phyloP scores from a whole-genome alignment of 306 rosid species.

The Astragalus glycyphyllos region DNA sequence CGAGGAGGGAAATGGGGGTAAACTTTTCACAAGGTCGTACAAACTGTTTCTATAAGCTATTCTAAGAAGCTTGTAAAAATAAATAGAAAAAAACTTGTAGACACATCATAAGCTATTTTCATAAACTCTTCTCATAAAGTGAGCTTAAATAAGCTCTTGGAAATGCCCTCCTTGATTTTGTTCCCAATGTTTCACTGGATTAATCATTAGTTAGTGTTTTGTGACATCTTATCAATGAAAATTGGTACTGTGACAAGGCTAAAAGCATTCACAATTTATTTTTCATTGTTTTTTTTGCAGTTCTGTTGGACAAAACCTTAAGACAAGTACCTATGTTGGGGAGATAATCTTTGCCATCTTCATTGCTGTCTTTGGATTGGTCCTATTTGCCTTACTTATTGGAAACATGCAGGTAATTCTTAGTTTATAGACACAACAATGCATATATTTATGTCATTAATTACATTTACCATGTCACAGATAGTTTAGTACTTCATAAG shows the following conservation, averaged over 20 bases:
- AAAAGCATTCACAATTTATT: background rate
- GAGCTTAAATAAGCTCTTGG: background rate
- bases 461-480: background rate
- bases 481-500: no score
- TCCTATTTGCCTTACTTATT: conserved; percentile 77
- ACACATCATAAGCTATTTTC: background rate
- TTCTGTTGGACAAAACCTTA: conserved; percentile 79
- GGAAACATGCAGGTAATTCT: conserved; percentile 91
- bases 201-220: background rate
- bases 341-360: conserved; percentile 74
- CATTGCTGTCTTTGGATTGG: conserved; percentile 76
- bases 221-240: background rate
- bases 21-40: background rate
- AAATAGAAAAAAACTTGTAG: background rate
- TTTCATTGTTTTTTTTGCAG: conserved; percentile 48
- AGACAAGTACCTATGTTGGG: conserved; percentile 61
- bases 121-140: background rate
- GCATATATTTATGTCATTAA: conserved; percentile 10
- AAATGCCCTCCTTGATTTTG: background rate
- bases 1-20: no score
- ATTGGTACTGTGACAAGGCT: background rate
- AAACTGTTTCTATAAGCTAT: background rate
- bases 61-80: background rate
- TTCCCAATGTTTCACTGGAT: background rate
- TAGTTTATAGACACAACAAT: conserved; percentile 22